phyloP scores from a whole-genome alignment of 768 basidiomycete species.

The Suillus ampliporus region DNA sequence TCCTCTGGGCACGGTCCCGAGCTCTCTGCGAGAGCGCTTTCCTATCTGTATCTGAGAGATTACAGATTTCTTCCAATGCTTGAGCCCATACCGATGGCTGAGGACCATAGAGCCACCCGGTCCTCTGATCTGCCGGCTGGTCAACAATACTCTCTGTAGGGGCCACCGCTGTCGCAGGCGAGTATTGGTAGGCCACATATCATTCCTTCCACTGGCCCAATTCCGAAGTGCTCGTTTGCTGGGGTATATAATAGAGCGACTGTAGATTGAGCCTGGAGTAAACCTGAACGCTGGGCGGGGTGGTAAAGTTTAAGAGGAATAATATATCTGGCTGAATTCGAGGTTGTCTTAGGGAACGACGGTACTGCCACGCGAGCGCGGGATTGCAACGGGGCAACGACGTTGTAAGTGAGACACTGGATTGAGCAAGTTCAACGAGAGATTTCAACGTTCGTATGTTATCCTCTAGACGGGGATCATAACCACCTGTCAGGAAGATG shows the following conservation, averaged over 20 bases:
- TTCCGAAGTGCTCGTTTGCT: conserved; percentile 95
- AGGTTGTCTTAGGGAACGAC: conserved; percentile 42
- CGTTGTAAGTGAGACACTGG: conserved; percentile 60
- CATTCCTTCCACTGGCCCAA: conserved; percentile 96
- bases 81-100: conserved; percentile 71
- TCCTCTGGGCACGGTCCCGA: no score
- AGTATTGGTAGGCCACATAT: conserved; percentile 88
- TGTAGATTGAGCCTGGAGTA: conserved; percentile 71
- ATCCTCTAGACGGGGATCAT: no score
- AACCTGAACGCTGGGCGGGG: conserved; percentile 79
- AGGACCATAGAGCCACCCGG: conserved; percentile 80
- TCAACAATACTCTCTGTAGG: conserved; percentile 87
- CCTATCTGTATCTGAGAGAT: conserved; percentile 43
- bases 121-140: conserved; percentile 48
- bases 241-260: conserved; percentile 91
- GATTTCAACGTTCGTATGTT: no score
- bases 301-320: conserved; percentile 93
- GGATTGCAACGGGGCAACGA: conserved; percentile 57
- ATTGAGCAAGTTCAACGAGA: no score
- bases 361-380: conserved; percentile 44
- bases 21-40: no score
- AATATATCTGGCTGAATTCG: conserved; percentile 64
- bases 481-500: no score
- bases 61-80: conserved; percentile 67
- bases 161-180: conserved; percentile 85